Percentiles rank a stretch among this genome's conserved stretches.
These are phyloP conservation scores for Telfairia occidentalis DNA, from an alignment of 331 rosid species.

Conservation along the genomic window DNA sequence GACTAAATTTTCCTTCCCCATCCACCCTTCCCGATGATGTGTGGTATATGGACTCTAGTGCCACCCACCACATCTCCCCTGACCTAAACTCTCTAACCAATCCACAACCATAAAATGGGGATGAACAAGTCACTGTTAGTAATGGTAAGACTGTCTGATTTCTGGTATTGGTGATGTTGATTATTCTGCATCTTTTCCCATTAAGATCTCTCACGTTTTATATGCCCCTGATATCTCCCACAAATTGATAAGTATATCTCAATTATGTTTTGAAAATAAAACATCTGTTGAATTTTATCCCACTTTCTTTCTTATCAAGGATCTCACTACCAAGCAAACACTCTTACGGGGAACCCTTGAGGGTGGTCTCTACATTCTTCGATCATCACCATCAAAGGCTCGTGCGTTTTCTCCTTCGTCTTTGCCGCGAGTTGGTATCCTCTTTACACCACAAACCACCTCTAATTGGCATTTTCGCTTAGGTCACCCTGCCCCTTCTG, in stretches of 20 bases:
- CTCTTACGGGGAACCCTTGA: too few species aligned
- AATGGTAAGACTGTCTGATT: neutral
- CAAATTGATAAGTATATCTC: neutral
- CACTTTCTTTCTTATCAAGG: too few species aligned
- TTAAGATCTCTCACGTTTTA: neutral
- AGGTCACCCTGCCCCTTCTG: too few species aligned
- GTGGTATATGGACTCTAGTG: neutral
- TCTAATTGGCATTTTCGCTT: too few species aligned
- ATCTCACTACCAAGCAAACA: too few species aligned
- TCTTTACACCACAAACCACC: too few species aligned
- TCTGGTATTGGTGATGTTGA: neutral
- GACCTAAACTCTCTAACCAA: neutral
- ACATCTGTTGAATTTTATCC: neutral
- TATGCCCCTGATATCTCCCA: neutral
- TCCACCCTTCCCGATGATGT: neutral
- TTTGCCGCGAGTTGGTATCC: too few species aligned
- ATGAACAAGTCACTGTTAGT: neutral
- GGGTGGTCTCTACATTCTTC: too few species aligned
- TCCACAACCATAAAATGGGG: neutral
- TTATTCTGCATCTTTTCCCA: neutral
- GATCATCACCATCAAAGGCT: too few species aligned
- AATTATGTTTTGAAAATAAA: neutral
- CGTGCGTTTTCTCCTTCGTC: too few species aligned
- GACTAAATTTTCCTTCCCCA: neutral
- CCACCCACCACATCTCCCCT: neutral